Base-by-base conservation (phyloP, 192 early-diverging fungal species). In the Coemansia pectinata region DNA sequence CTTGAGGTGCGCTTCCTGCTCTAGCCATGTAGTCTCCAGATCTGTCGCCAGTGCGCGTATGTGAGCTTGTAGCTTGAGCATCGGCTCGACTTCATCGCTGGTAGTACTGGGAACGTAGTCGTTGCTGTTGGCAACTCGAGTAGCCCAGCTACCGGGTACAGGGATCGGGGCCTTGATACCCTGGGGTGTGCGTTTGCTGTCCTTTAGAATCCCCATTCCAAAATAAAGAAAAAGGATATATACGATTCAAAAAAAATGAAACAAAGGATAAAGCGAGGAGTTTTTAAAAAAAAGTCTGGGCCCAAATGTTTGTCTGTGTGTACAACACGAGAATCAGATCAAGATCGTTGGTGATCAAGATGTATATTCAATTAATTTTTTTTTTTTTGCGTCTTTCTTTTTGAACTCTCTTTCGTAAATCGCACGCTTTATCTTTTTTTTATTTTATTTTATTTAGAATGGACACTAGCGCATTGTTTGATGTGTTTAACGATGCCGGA, bases 401-500 rank as follows among this genome's bases (percentile, higher is more conserved):
- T 55, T 52, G 17, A 5, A 23, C 15, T 29, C 36, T 27, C 21
- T 23, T 0, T 21, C 9, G 2, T 27, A 58, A 39, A 2, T 36
- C 27, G 6, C 9, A 21, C 57, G 8, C 38, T 1, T 60, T n/a
- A 9, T 62, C 21, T 59, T 27, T 44, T 47, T 25, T n/a, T 21
- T 21, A 21, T 21, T 21, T 21, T 21, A 21, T 33, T 19, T 19
- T 29, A 33, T 23, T 12, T 39, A 42, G 1, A 48, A 83, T 83
- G 81, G 81, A 83, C 42, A 72, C 76, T 0, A 71, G 62, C 40
- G 72, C 42, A 50, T 65, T 83, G 48, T 83, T 83, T 69, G 71
- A 83, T 33, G 81, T 76, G 70, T 83, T 83, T 62, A 83, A 83
- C 52, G 81, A 76, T 53, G 53, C 66, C 0, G 74, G 73, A 36